Percentiles rank a stretch among this genome's conserved stretches.
phyloP scores from a whole-genome alignment of 441 rosid species.

The Dalechampia spathulata region DNA sequence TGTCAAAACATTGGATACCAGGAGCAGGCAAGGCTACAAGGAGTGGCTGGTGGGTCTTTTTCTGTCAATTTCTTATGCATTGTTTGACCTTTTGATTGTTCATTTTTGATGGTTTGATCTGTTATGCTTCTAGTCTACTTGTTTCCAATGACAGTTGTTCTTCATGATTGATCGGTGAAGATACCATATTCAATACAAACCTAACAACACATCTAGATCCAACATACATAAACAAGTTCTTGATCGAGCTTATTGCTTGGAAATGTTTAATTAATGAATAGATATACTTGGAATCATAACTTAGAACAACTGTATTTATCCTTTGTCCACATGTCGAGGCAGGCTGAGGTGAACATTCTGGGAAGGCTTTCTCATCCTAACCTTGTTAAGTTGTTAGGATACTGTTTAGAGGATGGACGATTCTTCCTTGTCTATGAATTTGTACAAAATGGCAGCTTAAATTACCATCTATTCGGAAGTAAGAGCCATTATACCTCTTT shows the following conservation, averaged over 20 bases:
- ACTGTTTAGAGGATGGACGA: slow-evolving; percentile 50
- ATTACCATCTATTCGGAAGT: slow-evolving; percentile 71
- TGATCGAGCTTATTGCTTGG: too few species aligned
- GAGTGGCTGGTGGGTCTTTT: background rate
- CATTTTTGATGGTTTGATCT: too few species aligned
- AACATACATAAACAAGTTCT: background rate
- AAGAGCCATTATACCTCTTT: slow-evolving; percentile 18
- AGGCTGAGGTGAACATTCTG: slow-evolving; percentile 65
- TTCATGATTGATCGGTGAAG: too few species aligned
- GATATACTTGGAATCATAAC: too few species aligned
- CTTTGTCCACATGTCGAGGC: slow-evolving; percentile 15
- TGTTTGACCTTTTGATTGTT: too few species aligned
- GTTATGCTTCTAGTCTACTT: too few species aligned
- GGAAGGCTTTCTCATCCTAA: slow-evolving; percentile 70
- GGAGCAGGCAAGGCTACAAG: slow-evolving; percentile 57
- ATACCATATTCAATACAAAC: background rate
- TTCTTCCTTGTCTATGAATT: slow-evolving; percentile 63
- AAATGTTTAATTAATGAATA: too few species aligned
- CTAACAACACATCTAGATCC: background rate
- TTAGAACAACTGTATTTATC: background rate
- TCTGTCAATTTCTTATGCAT: too few species aligned
- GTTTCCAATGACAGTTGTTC: too few species aligned
- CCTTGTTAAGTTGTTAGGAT: slow-evolving; percentile 62
- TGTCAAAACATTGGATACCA: slow-evolving; percentile 54
- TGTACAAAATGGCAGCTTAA: slow-evolving; percentile 75